These are phyloP conservation scores for Excoecaria cochinchinensis DNA, from an alignment of 345 rosid species.

Conservation along the genomic window DNA sequence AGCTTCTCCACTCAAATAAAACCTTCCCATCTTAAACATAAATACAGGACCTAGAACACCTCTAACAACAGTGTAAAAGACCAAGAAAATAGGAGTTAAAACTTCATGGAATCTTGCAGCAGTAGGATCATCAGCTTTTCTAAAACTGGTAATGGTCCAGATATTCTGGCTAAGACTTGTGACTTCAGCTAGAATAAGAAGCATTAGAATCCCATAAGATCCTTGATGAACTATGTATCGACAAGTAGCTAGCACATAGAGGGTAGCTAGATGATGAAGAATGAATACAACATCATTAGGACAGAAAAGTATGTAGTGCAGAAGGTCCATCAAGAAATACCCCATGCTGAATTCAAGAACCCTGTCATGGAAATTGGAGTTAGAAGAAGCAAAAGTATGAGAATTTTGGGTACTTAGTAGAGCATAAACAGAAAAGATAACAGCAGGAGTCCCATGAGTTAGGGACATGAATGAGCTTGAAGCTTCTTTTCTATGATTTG, in stretches of 20 bases:
- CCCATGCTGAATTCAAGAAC: slow-evolving; percentile 80
- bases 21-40: slow-evolving; percentile 49
- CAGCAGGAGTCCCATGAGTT: slow-evolving; percentile 78
- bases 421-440: slow-evolving; percentile 47
- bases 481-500: slow-evolving; percentile 51
- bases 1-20: slow-evolving; percentile 44
- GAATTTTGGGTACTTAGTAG: slow-evolving; percentile 20
- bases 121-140: slow-evolving; percentile 39
- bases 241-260: slow-evolving; percentile 68
- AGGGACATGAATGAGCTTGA: slow-evolving; percentile 75
- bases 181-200: slow-evolving; percentile 69
- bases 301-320: slow-evolving; percentile 64
- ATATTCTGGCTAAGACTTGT: slow-evolving; percentile 79
- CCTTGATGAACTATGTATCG: slow-evolving; percentile 56
- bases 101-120: slow-evolving; percentile 45
- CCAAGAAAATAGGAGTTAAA: slow-evolving; percentile 53
- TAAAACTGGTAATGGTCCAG: slow-evolving; percentile 54
- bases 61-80: slow-evolving; percentile 58
- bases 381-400: slow-evolving; percentile 48
- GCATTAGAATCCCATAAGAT: slow-evolving; percentile 54
- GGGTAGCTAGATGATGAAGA: slow-evolving; percentile 78
- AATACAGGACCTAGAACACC: slow-evolving; percentile 63
- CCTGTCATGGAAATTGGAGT: slow-evolving; percentile 45
- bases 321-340: slow-evolving; percentile 68
- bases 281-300: slow-evolving; percentile 71